Base-by-base conservation (phyloP, 176 grass and related monocot genomes). In the Paspalum vaginatum region DNA sequence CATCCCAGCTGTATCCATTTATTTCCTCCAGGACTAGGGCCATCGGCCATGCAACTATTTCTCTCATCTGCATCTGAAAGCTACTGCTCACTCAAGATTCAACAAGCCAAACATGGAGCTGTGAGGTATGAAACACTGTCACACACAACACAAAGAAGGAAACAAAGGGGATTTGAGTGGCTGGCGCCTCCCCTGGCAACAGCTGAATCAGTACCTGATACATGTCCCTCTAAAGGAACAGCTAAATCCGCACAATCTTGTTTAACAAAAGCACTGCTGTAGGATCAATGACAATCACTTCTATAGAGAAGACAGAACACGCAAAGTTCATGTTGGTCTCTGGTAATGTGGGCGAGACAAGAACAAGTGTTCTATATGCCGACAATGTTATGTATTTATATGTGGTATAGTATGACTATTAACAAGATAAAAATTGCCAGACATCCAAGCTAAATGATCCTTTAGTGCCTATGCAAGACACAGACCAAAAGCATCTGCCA, bases 191-290 rank as follows among this genome's bases (percentile, higher is more conserved):
- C 46, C 37, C 65, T 77, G 56, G 25, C 48, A 70, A 55, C 79
- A 64, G 56, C 56, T 82, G 39, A 50, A 40, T 22, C 13, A 67
- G 48, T 54, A 54, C 58, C 2, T 64, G 25, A 37, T 40, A 17
- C 11, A 7, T 50, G 61, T 4, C 64, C 50, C 38, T 43, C 20
- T 8, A 54, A 55, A 66, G n/a, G n/a, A 52, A 55, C 14, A 43
- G 32, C 48, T 73, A 50, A 53, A 82, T 38, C 18, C 37, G 72
- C 74, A 50, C 38, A 82, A 14, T 52, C 17, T 63, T 65, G 12
- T 87, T 82, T 77, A 87, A 64, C 79, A 77, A 54, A 62, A 70
- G 18, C 39, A 77, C 65, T 62, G 50, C 21, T 44, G 64, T 51
- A 61, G 74, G 53, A 86, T 58, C 50, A 56, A 50, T n/a, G 59